A percentile compares a stretch with the other conserved stretches of the same genome.
phyloP scores from a whole-genome alignment of 805 yeast genomes.

The Diddensiella caesifluorescens region DNA sequence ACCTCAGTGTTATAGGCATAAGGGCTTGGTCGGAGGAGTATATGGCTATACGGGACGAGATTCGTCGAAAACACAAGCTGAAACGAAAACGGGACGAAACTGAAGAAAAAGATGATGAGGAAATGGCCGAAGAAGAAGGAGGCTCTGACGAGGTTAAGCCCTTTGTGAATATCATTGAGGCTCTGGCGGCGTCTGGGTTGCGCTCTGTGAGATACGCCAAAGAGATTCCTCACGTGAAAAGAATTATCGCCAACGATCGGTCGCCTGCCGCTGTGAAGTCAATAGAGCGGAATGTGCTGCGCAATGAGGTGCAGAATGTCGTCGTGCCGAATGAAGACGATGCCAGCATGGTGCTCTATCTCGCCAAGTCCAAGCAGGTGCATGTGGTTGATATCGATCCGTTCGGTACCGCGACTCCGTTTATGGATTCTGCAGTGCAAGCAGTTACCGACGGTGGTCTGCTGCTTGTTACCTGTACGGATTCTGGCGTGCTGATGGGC shows the following conservation, averaged over 20 bases:
- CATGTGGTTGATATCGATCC: conserved; percentile 95
- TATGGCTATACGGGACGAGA: conserved; percentile 34
- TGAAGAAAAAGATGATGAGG: conserved; percentile 9
- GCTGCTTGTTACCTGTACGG: conserved; percentile 90
- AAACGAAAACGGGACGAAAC: conserved; percentile 17
- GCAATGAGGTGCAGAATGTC: conserved; percentile 52
- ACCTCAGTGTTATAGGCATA: conserved; percentile 76
- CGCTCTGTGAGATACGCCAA: conserved; percentile 91
- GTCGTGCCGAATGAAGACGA: conserved; percentile 76
- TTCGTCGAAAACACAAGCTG: conserved; percentile 25
- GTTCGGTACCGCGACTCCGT: conserved; percentile 96
- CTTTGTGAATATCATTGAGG: conserved; percentile 73
- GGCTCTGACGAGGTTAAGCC: conserved; percentile 28
- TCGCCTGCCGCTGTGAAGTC: conserved; percentile 79
- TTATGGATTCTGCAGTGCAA: conserved; percentile 86
- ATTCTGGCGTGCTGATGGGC: conserved; percentile 92
- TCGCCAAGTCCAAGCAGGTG: conserved; percentile 31
- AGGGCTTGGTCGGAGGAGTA: conserved; percentile 77
- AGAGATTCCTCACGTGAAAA: conserved; percentile 73
- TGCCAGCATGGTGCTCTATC: conserved; percentile 80
- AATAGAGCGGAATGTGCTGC: conserved; percentile 63
- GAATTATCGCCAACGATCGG: conserved; percentile 84
- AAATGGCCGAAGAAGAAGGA: conserved; percentile 5
- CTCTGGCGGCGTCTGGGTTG: conserved; percentile 90
- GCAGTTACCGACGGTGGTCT: conserved; percentile 79